These are phyloP conservation scores for Clonostachys byssicola DNA, from an alignment of 2,329 filamentous ascomycete species.

Conservation along the genomic window DNA sequence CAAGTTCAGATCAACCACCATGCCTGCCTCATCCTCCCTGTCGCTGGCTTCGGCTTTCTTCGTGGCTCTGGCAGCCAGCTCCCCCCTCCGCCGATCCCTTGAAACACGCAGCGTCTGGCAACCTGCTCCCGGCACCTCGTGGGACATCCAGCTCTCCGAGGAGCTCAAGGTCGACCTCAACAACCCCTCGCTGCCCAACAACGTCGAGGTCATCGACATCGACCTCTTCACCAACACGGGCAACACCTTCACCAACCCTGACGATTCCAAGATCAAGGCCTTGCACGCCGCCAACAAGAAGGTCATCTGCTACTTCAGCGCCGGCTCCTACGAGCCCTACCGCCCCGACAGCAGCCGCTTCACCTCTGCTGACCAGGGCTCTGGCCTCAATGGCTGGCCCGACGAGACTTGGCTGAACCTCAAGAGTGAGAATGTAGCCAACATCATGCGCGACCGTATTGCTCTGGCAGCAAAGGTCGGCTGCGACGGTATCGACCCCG, in stretches of 20 bases:
- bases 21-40: too few species aligned
- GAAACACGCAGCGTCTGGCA: too few species aligned
- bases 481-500: constrained; percentile 26
- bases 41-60: too few species aligned
- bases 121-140: too few species aligned
- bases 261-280: too few species aligned
- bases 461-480: constrained; percentile 16
- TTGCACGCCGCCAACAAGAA: constrained; percentile 16
- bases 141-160: too few species aligned
- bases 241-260: too few species aligned
- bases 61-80: neutral
- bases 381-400: constrained; percentile 13
- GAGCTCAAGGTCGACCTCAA: too few species aligned
- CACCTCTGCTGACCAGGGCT: constrained; percentile 13
- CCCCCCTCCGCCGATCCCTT: neutral
- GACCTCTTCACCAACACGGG: constrained; percentile 49
- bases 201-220: constrained; percentile 33
- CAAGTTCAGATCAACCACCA: too few species aligned
- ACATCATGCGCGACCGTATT: constrained; percentile 21
- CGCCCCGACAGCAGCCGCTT: constrained; percentile 17
- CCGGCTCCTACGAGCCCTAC: constrained; percentile 20
- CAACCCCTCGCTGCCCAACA: too few species aligned
- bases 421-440: constrained; percentile 12
- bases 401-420: constrained; percentile 23
- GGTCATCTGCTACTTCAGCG: constrained; percentile 26